Evolutionary conservation across 805 yeast species (phyloP).

Genomic region (Candida dendrica): DNA sequence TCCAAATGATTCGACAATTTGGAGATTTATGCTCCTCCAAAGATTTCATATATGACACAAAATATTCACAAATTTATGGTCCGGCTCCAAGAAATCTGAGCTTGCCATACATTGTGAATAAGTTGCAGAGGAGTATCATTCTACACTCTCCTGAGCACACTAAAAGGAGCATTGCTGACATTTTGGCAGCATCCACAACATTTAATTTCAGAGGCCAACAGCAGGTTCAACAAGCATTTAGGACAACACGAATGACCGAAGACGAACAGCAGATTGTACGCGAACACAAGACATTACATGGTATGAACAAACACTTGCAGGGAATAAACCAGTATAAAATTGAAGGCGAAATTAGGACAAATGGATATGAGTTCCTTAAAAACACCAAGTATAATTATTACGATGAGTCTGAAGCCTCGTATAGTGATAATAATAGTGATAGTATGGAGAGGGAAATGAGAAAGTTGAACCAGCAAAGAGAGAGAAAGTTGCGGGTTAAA

Average conservation of each 20-base stretch:
- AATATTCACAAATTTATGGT: constrained; percentile 1
- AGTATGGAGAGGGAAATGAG: not conserved
- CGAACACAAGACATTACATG: not conserved
- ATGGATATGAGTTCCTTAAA: constrained; percentile 16
- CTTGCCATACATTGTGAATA: constrained; percentile 2
- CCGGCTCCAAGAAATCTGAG: constrained; percentile 1
- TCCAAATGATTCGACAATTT: constrained; percentile 32
- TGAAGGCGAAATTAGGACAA: not conserved
- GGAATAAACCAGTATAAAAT: constrained; percentile 5
- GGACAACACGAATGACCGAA: not conserved
- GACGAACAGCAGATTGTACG: not conserved
- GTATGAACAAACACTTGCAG: not conserved
- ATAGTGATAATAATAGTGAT: constrained; percentile 1
- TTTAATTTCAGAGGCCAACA: constrained; percentile 5
- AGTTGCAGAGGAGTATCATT: not conserved
- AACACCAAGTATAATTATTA: constrained; percentile 20
- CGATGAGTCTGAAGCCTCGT: constrained; percentile 22
- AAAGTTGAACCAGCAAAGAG: not conserved
- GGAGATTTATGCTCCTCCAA: constrained; percentile 25
- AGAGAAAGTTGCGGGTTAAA: not conserved
- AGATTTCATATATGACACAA: constrained; percentile 13
- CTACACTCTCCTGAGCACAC: not conserved
- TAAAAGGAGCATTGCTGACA: not conserved
- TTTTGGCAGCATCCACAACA: not conserved
- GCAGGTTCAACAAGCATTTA: constrained; percentile 1